Evolutionary conservation across 331 rosid species (phyloP).

Genomic region (Malus hybrid): DNA sequence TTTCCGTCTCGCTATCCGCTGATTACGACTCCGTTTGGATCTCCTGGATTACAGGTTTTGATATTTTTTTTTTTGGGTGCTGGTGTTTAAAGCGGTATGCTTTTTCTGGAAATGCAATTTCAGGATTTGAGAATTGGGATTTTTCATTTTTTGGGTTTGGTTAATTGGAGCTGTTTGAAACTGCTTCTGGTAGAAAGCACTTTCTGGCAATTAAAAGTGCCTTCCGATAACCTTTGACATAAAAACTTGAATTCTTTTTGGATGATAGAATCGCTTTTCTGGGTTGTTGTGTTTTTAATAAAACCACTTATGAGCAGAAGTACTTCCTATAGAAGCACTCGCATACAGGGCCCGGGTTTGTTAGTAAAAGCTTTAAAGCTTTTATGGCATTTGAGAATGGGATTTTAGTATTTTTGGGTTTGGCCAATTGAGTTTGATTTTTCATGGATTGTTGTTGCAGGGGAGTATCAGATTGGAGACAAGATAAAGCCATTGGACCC

Average conservation of each 20-base stretch:
- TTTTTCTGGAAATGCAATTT: not conserved
- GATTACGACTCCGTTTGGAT: constrained; percentile 64
- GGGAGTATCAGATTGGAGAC: constrained; percentile 71
- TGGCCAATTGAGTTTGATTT: not conserved
- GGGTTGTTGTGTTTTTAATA: not conserved
- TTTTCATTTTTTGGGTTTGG: not conserved
- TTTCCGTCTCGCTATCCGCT: constrained; percentile 62
- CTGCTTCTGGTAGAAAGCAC: not conserved
- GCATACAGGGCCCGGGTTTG: not conserved
- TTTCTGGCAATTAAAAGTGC: not conserved
- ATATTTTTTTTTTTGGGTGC: not conserved
- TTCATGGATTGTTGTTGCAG: constrained; percentile 23
- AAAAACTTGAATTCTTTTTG: too few species aligned
- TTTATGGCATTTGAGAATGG: not conserved
- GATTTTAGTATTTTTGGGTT: not conserved
- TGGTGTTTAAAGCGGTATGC: not conserved
- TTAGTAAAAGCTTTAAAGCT: not conserved
- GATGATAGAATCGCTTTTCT: not conserved
- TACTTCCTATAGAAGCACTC: not conserved
- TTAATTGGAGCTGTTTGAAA: not conserved
- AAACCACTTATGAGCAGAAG: not conserved
- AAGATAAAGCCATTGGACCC: constrained; percentile 63
- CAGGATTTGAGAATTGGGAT: not conserved
- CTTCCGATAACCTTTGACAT: not conserved
- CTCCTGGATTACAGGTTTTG: constrained; percentile 71